These are phyloP conservation scores for Cadophora luteo-olivacea DNA, from an alignment of 2,329 filamentous ascomycete genomes.

Conservation along the genomic window DNA sequence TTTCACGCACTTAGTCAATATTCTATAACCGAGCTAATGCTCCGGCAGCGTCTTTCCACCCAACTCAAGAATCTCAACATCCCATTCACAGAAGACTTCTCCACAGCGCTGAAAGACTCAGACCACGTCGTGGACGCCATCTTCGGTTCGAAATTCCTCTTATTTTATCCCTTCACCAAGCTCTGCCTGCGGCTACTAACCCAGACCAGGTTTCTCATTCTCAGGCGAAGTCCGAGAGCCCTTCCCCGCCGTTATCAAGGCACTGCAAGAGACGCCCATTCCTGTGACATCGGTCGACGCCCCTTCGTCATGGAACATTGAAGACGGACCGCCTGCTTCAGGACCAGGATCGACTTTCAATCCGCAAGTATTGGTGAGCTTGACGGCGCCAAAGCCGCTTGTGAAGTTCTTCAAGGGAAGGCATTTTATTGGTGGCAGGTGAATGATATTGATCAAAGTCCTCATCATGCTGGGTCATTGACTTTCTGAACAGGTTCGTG, in stretches of 20 bases:
- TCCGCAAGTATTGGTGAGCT: slow-evolving; percentile 80
- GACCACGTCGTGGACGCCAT: slow-evolving; percentile 92
- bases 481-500: slow-evolving; percentile 68
- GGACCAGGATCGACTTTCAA: slow-evolving; percentile 83
- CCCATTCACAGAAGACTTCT: slow-evolving; percentile 84
- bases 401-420: slow-evolving; percentile 83
- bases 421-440: slow-evolving; percentile 91
- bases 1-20: neutral
- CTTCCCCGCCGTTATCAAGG: slow-evolving; percentile 81
- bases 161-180: neutral
- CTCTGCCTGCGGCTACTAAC: slow-evolving; percentile 19
- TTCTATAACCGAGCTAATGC: neutral
- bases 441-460: slow-evolving; percentile 29
- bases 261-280: slow-evolving; percentile 73
- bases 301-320: slow-evolving; percentile 94
- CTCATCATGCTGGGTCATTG: neutral
- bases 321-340: slow-evolving; percentile 77
- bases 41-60: slow-evolving; percentile 73
- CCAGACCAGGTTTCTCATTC: slow-evolving; percentile 79
- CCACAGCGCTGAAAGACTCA: slow-evolving; percentile 65
- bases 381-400: slow-evolving; percentile 93
- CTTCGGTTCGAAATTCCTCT: slow-evolving; percentile 67
- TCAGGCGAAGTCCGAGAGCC: slow-evolving; percentile 91
- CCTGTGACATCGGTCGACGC: slow-evolving; percentile 91
- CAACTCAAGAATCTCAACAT: slow-evolving; percentile 85